Percentiles rank a stretch among this genome's conserved stretches.
Conservation (phyloP, 23 red algal genomes). For the Gracilaria gracilis region DNA sequence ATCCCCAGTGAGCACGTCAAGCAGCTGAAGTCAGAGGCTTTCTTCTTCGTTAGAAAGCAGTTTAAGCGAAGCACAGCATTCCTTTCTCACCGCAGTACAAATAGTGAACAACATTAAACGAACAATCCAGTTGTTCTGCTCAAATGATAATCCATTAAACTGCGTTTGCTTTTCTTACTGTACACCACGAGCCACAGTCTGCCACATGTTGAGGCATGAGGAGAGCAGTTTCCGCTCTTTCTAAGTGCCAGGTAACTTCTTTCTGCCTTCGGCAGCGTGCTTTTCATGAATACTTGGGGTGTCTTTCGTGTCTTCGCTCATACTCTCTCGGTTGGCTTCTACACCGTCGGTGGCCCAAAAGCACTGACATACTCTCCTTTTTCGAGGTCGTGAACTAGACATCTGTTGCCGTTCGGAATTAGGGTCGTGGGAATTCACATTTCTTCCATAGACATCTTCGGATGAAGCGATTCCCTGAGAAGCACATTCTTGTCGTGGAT, state of each 20-base stretch:
- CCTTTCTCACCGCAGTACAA: constrained; percentile 59
- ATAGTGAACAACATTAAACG: constrained; percentile 67
- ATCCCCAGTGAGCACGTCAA: constrained; percentile 62
- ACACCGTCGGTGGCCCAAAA: not conserved
- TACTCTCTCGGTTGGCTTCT: not conserved
- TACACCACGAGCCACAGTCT: not conserved
- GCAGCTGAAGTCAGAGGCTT: constrained; percentile 48
- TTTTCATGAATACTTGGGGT: not conserved
- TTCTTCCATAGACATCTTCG: constrained; percentile 42
- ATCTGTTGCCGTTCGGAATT: not conserved
- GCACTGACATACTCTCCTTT: constrained; percentile 28
- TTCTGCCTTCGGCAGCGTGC: not conserved
- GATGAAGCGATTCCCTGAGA: constrained; percentile 43
- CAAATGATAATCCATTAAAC: constrained; percentile 3
- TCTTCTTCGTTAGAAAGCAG: constrained; percentile 65
- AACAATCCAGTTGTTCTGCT: constrained; percentile 68
- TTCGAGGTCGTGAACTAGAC: constrained; percentile 10
- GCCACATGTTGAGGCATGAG: not conserved
- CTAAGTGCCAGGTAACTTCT: not conserved
- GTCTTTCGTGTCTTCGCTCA: not conserved
- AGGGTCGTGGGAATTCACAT: constrained; percentile 26
- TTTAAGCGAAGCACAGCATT: constrained; percentile 46
- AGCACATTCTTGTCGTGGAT: constrained; percentile 35
- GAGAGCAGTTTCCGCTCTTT: not conserved
- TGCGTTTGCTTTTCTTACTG: not conserved